phyloP scores from a whole-genome alignment of 371 early-diverging fungal genomes.

The Phascolomyces articulosus region DNA sequence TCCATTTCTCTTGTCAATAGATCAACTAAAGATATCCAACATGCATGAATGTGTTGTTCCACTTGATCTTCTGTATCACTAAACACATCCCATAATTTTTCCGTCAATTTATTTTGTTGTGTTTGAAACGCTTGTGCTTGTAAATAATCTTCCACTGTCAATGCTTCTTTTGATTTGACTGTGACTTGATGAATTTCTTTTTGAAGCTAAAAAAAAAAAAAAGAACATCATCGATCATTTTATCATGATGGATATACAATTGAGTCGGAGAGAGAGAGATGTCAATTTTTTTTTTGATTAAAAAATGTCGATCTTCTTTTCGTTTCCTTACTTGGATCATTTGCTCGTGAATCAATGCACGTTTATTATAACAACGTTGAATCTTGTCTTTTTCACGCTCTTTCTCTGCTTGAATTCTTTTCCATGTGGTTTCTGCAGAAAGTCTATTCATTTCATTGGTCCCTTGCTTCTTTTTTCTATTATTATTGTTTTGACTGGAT shows the following conservation, averaged over 20 bases:
- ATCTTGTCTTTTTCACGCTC: constrained; percentile 13
- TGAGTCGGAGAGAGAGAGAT: no score
- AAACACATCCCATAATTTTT: constrained; percentile 13
- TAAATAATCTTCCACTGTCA: constrained; percentile 11
- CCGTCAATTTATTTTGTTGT: constrained; percentile 3
- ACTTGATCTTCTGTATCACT: not conserved
- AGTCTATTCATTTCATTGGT: constrained; percentile 14
- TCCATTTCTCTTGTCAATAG: constrained; percentile 9
- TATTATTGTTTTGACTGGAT: constrained; percentile 3
- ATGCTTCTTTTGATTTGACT: constrained; percentile 1
- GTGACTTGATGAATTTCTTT: not conserved
- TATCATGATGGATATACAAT: no score
- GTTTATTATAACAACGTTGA: constrained; percentile 20
- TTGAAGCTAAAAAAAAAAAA: not conserved
- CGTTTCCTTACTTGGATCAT: constrained; percentile 11
- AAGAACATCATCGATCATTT: not conserved
- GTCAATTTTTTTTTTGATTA: not conserved
- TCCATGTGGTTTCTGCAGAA: constrained; percentile 23
- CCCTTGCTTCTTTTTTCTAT: not conserved
- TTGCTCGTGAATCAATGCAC: constrained; percentile 14
- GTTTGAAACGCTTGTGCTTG: constrained; percentile 10
- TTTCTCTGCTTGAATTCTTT: constrained; percentile 23
- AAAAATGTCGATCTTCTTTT: not conserved
- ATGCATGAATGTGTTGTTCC: constrained; percentile 15
- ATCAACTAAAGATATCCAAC: constrained; percentile 11